Conservation (phyloP, 2,329 filamentous ascomycete genomes). For the Cercospora citrullina region DNA sequence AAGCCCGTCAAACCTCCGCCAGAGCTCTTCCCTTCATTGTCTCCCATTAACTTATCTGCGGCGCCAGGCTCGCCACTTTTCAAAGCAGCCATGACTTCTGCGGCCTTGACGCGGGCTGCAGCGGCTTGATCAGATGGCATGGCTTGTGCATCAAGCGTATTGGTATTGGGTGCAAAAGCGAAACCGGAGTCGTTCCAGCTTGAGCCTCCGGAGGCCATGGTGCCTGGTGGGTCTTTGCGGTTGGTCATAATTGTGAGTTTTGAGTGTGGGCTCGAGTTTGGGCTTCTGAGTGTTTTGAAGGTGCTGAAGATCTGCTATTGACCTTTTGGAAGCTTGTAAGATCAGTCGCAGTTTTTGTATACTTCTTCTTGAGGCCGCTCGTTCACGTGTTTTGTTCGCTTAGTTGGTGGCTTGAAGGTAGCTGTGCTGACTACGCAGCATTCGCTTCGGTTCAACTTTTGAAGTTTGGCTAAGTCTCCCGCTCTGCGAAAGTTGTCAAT, state of each 20-base stretch:
- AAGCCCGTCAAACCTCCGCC: constrained; percentile 14
- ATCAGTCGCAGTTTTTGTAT: neutral
- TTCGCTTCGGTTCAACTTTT: neutral
- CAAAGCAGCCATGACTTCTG: constrained; percentile 32
- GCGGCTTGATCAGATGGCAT: constrained; percentile 33
- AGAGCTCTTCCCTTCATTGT: constrained; percentile 18
- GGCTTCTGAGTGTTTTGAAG: neutral
- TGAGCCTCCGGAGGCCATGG: constrained; percentile 18
- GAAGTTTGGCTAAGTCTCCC: too few species aligned
- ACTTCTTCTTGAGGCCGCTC: neutral
- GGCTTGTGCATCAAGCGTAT: constrained; percentile 25
- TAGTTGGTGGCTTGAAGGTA: neutral
- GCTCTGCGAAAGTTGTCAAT: too few species aligned
- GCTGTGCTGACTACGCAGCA: neutral
- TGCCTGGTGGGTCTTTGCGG: constrained; percentile 7
- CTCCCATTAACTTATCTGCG: constrained; percentile 30
- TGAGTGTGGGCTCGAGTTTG: neutral
- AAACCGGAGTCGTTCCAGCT: constrained; percentile 26
- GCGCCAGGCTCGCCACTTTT: constrained; percentile 31
- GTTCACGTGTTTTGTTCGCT: neutral
- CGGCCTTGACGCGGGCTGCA: constrained; percentile 27
- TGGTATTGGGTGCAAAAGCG: constrained; percentile 28
- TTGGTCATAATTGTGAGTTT: neutral
- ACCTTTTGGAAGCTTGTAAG: neutral
- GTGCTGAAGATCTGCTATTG: neutral